Percentiles rank a stretch among this genome's conserved stretches.
Evolutionary conservation across 2,329 filamentous ascomycete genomes (phyloP).

Genomic region (Atkinsonella hypoxylon): DNA sequence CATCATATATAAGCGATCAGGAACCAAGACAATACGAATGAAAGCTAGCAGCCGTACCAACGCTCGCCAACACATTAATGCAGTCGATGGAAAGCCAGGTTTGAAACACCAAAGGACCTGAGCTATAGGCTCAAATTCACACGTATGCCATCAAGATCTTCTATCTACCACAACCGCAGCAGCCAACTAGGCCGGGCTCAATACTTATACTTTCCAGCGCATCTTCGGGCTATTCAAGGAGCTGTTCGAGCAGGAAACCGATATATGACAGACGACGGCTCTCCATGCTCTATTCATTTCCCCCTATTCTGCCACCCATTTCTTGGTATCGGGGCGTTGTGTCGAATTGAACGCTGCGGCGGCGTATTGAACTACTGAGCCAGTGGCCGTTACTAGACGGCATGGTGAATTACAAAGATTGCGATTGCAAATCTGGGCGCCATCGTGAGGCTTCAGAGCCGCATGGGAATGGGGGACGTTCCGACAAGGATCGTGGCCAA

Average conservation of each 20-base stretch:
- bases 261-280: neutral
- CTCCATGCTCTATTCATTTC: conserved; percentile 2
- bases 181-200: conserved; percentile 2
- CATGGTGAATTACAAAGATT: conserved; percentile 5
- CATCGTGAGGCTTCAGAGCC: conserved; percentile 1
- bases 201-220: conserved; percentile 2
- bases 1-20: conserved; percentile 11
- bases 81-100: conserved; percentile 5
- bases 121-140: conserved; percentile 1
- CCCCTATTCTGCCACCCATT: conserved; percentile 1
- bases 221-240: conserved; percentile 1
- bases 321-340: conserved; percentile 1
- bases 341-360: neutral
- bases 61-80: conserved; percentile 1
- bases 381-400: conserved; percentile 3
- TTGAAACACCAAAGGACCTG: conserved; percentile 2
- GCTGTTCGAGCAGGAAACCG: conserved; percentile 1
- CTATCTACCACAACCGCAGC: neutral
- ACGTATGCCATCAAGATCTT: conserved; percentile 1
- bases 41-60: conserved; percentile 12
- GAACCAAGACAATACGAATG: conserved; percentile 10
- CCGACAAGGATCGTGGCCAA: neutral
- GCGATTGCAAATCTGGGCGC: neutral
- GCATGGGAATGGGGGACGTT: neutral
- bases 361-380: neutral